These are phyloP conservation scores for Ceratocystis huliohia DNA, from an alignment of 2,329 filamentous ascomycete genomes.

Conservation along the genomic window DNA sequence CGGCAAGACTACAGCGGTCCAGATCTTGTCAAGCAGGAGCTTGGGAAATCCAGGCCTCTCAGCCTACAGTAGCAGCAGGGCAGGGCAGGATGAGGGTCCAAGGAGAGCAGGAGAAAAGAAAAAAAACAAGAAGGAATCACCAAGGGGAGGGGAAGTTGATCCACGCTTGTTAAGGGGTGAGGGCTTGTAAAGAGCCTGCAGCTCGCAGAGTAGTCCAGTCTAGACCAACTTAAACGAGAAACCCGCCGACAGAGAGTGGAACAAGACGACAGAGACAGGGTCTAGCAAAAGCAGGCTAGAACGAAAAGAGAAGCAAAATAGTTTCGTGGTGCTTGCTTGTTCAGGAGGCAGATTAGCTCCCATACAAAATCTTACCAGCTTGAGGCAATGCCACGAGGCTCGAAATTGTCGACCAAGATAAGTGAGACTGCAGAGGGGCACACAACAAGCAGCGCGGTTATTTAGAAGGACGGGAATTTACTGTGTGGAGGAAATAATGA, in stretches of 20 bases:
- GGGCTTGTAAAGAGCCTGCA: constrained; percentile 1
- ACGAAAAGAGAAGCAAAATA: not conserved
- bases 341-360: not conserved
- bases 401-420: not conserved
- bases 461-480: not conserved
- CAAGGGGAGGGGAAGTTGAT: constrained; percentile 6
- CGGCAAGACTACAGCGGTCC: not conserved
- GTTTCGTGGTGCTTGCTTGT: not conserved
- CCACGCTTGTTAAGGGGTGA: not conserved
- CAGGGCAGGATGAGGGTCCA: not conserved
- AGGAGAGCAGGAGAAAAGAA: not conserved
- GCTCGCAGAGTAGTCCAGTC: not conserved
- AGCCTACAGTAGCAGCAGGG: not conserved
- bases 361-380: not conserved
- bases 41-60: constrained; percentile 1
- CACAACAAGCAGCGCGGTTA: not conserved
- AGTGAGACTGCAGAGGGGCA: not conserved
- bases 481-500: not conserved
- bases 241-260: not conserved
- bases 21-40: not conserved
- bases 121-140: not conserved
- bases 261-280: not conserved
- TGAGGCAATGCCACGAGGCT: not conserved
- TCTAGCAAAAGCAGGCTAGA: not conserved
- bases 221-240: constrained; percentile 6